Conservation (phyloP, 768 basidiomycete species). For the Boletus eberwhitei region DNA sequence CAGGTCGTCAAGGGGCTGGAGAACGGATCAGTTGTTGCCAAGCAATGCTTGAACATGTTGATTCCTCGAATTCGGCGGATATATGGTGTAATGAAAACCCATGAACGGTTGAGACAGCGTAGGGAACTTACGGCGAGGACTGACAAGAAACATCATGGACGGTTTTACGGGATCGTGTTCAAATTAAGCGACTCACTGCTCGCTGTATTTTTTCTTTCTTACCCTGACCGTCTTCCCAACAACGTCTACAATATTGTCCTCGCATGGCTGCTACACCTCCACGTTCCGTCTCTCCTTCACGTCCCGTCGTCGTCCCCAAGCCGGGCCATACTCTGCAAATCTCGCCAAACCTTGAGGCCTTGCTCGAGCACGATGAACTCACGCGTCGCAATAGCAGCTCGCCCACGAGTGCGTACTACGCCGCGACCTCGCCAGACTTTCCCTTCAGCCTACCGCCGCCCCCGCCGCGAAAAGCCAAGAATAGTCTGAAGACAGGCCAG, state of each 20-base stretch:
- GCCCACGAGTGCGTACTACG: constrained; percentile 13
- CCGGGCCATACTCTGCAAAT: constrained; percentile 40
- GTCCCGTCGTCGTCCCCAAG: background rate
- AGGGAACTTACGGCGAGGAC: background rate
- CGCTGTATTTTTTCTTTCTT: background rate
- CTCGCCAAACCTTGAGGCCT: constrained; percentile 57
- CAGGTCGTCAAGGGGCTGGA: background rate
- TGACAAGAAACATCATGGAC: background rate
- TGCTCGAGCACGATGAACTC: constrained; percentile 56
- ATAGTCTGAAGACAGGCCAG: constrained; percentile 10
- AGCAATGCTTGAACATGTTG: too few species aligned
- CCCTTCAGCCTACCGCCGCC: constrained; percentile 32
- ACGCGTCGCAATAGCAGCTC: constrained; percentile 33
- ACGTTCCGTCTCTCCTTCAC: constrained; percentile 18
- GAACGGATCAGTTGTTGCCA: too few species aligned
- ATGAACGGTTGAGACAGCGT: background rate
- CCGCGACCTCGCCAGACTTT: constrained; percentile 16
- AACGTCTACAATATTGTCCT: background rate
- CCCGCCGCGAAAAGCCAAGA: constrained; percentile 28
- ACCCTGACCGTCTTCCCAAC: background rate
- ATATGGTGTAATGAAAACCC: background rate
- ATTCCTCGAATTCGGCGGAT: background rate
- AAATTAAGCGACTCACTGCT: constrained; percentile 15
- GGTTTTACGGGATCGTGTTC: constrained; percentile 12
- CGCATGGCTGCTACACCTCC: constrained; percentile 24